Base-by-base conservation (phyloP, 2,329 filamentous ascomycete genomes). In the Clarireedia hainanense region DNA sequence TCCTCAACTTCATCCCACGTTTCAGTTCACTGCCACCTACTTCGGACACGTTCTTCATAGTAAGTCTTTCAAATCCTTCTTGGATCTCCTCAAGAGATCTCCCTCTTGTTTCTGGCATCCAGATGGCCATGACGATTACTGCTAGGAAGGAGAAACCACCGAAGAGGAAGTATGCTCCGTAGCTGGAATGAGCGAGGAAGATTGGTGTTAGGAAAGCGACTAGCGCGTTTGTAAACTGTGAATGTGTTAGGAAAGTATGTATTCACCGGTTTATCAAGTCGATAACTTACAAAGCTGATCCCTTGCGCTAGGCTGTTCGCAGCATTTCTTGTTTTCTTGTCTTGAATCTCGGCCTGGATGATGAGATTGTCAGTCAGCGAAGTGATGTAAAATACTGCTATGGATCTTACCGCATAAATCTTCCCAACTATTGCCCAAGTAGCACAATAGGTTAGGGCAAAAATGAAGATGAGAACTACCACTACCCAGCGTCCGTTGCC, bases 351-450 rank as follows among this genome's bases (percentile, higher is more conserved):
- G 9, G 47, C n/a, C 30, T 34, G 10, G 9, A 14, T 17, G 23
- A 17, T 43, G 23, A 43, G 6, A 17, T 43, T 43, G 3, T 43
- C 40, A 17, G n/a, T 7, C 15, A 2, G 15, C 5, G 2, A 17
- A 43, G 10, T 17, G 9, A 23, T 43, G n/a, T 23, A n/a, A 17
- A 43, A 5, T 43, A 6, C 10, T 4, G 23, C 2, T 74, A 73
- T 34, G 5, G 10, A 34, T 34, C 30, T 34, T 34, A 34, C 30
- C 1, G 75, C 74, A 57, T 81, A 83, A 10, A 83, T 76, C 60
- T 78, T 80, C 42, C 76, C 70, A 0, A 75, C 73, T 15, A 84
- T 75, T 0, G 71, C 78, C 78, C 80, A 83, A 0, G 77, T 75
- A 0, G 67, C 68, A 20, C 68, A 72, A 59, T 73, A 80, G 0